Evolutionary conservation across 2,329 filamentous ascomycete genomes (phyloP).

Genomic region (Phialocephala sp.): DNA sequence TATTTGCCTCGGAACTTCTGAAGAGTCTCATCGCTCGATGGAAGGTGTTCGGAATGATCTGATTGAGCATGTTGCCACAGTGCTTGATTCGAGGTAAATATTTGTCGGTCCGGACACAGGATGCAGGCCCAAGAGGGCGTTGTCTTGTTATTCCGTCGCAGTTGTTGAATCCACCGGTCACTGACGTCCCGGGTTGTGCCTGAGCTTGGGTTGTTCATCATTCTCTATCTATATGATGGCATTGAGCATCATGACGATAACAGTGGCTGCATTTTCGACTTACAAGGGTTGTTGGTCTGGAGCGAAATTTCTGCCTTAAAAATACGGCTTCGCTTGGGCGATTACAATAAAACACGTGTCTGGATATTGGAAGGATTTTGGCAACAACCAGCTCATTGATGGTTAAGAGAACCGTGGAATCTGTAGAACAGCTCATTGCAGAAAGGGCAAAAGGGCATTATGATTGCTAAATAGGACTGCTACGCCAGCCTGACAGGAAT

Average conservation of each 20-base stretch:
- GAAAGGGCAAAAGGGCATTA: no score
- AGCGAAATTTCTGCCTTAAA: background rate
- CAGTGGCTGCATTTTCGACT: background rate
- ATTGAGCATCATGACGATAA: constrained; percentile 4
- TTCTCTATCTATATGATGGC: constrained; percentile 6
- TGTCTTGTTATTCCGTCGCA: constrained; percentile 29
- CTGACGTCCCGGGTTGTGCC: constrained; percentile 14
- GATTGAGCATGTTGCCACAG: constrained; percentile 34
- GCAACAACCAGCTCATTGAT: no score
- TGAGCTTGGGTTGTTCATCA: constrained; percentile 12
- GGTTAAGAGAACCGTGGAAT: no score
- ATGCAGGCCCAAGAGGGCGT: constrained; percentile 33
- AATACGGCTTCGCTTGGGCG: background rate
- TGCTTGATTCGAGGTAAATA: constrained; percentile 21
- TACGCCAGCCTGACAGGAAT: no score
- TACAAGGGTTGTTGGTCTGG: background rate
- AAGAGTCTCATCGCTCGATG: constrained; percentile 16
- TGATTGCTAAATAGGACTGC: no score
- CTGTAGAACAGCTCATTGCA: no score
- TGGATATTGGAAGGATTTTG: no score
- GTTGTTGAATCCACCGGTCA: constrained; percentile 35
- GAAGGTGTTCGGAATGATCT: constrained; percentile 30
- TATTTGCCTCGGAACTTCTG: constrained; percentile 23
- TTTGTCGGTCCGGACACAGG: constrained; percentile 26
- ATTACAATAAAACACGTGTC: background rate